These are phyloP conservation scores for Globisporangium parvum DNA, from an alignment of 352 stramenopile species.

Conservation along the genomic window DNA sequence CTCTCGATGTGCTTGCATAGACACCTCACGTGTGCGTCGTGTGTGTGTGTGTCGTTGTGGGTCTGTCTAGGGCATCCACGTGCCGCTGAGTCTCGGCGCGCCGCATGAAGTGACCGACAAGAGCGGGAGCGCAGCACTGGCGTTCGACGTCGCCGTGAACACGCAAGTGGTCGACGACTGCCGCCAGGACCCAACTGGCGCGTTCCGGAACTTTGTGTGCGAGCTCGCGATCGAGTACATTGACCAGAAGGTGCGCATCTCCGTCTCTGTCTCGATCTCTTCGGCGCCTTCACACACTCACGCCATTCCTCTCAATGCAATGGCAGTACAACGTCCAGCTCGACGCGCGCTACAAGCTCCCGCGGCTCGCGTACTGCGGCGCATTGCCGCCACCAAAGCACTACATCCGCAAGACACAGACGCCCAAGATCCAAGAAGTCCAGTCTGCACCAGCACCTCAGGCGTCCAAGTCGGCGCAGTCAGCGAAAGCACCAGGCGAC, in stretches of 20 bases:
- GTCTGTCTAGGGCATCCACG: constrained; percentile 57
- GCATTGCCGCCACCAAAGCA: constrained; percentile 61
- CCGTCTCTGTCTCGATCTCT: too few species aligned
- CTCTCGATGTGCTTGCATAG: not conserved
- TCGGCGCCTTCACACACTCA: not conserved
- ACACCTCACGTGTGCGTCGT: not conserved
- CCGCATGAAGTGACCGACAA: constrained; percentile 78
- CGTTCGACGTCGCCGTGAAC: constrained; percentile 80
- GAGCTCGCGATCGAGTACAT: constrained; percentile 79
- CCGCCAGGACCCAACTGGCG: constrained; percentile 49
- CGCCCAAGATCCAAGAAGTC: constrained; percentile 74
- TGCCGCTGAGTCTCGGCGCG: constrained; percentile 60
- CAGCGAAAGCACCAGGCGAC: constrained; percentile 9
- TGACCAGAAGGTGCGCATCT: constrained; percentile 51
- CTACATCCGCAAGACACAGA: constrained; percentile 70
- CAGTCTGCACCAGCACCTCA: not conserved
- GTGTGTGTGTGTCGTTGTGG: not conserved
- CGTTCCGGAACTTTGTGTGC: constrained; percentile 81
- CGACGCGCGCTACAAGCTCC: constrained; percentile 72
- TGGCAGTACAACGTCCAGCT: constrained; percentile 74
- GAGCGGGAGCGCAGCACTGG: constrained; percentile 44
- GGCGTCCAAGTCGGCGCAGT: constrained; percentile 9
- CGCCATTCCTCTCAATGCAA: not conserved
- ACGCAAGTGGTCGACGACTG: constrained; percentile 66
- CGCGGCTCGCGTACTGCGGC: constrained; percentile 56